Evolutionary conservation across 1,139 yeast species (phyloP).

Genomic region (Taphrina sp.): DNA sequence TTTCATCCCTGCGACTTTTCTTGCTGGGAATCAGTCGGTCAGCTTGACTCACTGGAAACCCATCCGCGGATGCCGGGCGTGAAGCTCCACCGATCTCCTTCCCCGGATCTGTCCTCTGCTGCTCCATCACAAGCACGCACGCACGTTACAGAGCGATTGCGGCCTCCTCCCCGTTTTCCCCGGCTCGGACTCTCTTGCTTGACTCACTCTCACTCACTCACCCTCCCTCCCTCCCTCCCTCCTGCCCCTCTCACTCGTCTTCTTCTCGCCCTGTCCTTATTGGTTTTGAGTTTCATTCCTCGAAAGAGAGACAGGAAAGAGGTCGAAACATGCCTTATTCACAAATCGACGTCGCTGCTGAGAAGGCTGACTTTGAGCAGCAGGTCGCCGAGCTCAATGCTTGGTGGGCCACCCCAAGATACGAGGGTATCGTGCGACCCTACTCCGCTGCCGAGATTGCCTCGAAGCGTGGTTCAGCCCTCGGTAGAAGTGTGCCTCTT

Average conservation of each 20-base stretch:
- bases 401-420: slow-evolving; percentile 95
- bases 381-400: slow-evolving; percentile 70
- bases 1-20: too few relatives aligned
- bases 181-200: neutral
- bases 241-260: neutral
- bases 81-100: too few relatives aligned
- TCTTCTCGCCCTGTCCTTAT: too few relatives aligned
- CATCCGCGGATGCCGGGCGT: too few relatives aligned
- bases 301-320: neutral
- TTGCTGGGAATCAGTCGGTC: too few relatives aligned
- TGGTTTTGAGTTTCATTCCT: slow-evolving; percentile 9
- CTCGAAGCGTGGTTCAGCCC: slow-evolving; percentile 79
- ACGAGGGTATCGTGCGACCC: slow-evolving; percentile 83
- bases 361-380: slow-evolving; percentile 62
- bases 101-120: too few relatives aligned
- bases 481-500: slow-evolving; percentile 57
- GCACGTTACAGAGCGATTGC: neutral
- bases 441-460: slow-evolving; percentile 90
- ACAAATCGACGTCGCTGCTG: slow-evolving; percentile 57
- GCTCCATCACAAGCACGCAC: too few relatives aligned
- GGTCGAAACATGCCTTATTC: slow-evolving; percentile 50
- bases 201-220: neutral
- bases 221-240: slow-evolving; percentile 1
- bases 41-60: too few relatives aligned
- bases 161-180: neutral